phyloP scores from a whole-genome alignment of 805 yeast genomes.

The Wickerhamiella alocasiicola region DNA sequence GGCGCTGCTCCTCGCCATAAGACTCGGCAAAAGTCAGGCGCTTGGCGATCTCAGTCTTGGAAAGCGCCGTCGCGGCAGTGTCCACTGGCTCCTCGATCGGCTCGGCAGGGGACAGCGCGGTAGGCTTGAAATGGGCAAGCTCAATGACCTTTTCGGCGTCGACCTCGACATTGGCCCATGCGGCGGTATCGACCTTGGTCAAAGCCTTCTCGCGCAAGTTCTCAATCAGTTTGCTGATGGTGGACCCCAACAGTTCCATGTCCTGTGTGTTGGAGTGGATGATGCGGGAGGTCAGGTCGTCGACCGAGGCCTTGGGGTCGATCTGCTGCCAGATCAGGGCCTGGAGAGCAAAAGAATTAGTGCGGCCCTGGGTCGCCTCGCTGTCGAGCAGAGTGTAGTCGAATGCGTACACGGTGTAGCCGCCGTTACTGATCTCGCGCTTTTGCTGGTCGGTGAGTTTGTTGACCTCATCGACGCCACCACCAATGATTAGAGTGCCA shows the following conservation, averaged over 20 bases:
- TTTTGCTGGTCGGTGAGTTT: constrained; percentile 43
- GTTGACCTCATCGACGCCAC: constrained; percentile 36
- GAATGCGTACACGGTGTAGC: constrained; percentile 41
- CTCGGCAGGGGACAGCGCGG: constrained; percentile 26
- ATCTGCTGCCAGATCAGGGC: constrained; percentile 68
- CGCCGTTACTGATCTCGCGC: constrained; percentile 39
- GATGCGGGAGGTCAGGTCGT: constrained; percentile 61
- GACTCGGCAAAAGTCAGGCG: constrained; percentile 75
- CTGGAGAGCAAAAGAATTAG: constrained; percentile 62
- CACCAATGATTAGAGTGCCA: constrained; percentile 36
- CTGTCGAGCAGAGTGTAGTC: constrained; percentile 57
- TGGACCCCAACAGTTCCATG: constrained; percentile 62
- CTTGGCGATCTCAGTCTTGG: constrained; percentile 45
- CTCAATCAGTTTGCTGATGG: constrained; percentile 29
- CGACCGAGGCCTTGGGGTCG: constrained; percentile 43
- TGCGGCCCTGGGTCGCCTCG: constrained; percentile 51
- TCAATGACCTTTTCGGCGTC: constrained; percentile 21
- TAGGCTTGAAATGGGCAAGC: constrained; percentile 18
- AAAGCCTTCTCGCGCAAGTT: constrained; percentile 23
- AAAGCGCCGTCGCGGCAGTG: constrained; percentile 32
- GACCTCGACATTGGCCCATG: constrained; percentile 26
- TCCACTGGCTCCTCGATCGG: constrained; percentile 28
- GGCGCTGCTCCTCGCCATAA: constrained; percentile 38
- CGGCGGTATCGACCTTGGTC: constrained; percentile 29
- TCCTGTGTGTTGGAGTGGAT: constrained; percentile 72